phyloP scores from a whole-genome alignment of 805 yeast species.

The Spathaspora girioi region DNA sequence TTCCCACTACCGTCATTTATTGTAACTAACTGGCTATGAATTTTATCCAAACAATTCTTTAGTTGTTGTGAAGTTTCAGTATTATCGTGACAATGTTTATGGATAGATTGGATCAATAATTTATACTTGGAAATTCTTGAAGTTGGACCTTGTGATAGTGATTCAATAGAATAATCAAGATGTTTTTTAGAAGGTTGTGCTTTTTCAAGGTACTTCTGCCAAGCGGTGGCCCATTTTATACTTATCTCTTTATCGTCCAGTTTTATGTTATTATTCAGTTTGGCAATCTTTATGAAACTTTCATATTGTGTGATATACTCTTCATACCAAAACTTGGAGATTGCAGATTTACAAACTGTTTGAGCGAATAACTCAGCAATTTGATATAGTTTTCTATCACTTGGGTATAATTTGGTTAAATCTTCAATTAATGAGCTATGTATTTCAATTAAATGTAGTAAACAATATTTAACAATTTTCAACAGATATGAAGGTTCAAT shows the following conservation, averaged over 20 bases:
- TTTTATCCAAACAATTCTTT: not conserved
- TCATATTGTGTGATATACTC: conserved; percentile 31
- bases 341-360: conserved; percentile 8
- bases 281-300: conserved; percentile 23
- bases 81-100: not conserved
- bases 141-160: conserved; percentile 53
- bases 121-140: conserved; percentile 48
- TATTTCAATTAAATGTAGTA: conserved; percentile 16
- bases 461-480: conserved; percentile 3
- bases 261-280: not conserved
- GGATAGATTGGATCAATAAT: conserved; percentile 41
- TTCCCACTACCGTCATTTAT: conserved; percentile 1
- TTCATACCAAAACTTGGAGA: conserved; percentile 22
- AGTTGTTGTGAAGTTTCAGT: not conserved
- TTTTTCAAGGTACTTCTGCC: conserved; percentile 37
- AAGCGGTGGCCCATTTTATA: conserved; percentile 15
- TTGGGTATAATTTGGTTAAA: not conserved
- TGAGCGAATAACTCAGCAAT: not conserved
- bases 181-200: conserved; percentile 32
- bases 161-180: conserved; percentile 50
- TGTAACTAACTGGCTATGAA: conserved; percentile 11
- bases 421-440: conserved; percentile 24
- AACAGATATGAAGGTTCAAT: conserved; percentile 27
- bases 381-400: conserved; percentile 9
- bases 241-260: not conserved